Conservation (phyloP, 2,329 filamentous ascomycete genomes). For the Trichoderma lentiforme region DNA sequence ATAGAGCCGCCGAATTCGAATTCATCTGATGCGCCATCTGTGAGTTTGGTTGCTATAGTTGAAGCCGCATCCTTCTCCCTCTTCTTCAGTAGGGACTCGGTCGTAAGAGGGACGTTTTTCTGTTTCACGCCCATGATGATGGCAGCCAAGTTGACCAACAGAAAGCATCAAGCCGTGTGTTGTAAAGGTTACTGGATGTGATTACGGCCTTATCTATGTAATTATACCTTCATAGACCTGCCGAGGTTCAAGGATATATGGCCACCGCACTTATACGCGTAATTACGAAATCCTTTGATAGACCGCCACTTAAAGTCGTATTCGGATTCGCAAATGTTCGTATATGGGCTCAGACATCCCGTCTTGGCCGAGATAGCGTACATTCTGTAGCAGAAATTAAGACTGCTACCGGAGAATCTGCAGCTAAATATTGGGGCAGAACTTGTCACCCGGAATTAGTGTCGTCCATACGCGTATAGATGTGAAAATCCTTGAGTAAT, state of each 20-base stretch:
- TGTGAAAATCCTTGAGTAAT: not conserved
- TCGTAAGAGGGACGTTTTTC: not conserved
- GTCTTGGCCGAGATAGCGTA: not conserved
- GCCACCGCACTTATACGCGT: not conserved
- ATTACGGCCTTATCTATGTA: not conserved
- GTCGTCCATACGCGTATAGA: not conserved
- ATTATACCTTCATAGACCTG: not conserved
- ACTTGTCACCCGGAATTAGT: not conserved
- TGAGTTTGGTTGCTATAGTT: not conserved
- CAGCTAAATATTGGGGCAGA: not conserved
- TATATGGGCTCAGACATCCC: not conserved
- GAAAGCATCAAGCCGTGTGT: not conserved
- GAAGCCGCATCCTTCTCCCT: not conserved
- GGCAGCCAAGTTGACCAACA: not conserved
- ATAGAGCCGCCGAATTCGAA: slow-evolving; percentile 84
- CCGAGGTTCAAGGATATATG: not conserved
- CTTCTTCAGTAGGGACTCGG: not conserved
- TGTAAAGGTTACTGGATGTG: not conserved
- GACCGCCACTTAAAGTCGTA: not conserved
- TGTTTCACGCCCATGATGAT: not conserved
- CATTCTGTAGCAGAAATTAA: not conserved
- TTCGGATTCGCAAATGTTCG: not conserved
- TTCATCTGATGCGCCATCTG: slow-evolving; percentile 43
- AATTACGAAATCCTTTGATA: not conserved
- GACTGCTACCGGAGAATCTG: not conserved